Conservation (phyloP, 306 rosid species). For the Dalbergia cultrata region DNA sequence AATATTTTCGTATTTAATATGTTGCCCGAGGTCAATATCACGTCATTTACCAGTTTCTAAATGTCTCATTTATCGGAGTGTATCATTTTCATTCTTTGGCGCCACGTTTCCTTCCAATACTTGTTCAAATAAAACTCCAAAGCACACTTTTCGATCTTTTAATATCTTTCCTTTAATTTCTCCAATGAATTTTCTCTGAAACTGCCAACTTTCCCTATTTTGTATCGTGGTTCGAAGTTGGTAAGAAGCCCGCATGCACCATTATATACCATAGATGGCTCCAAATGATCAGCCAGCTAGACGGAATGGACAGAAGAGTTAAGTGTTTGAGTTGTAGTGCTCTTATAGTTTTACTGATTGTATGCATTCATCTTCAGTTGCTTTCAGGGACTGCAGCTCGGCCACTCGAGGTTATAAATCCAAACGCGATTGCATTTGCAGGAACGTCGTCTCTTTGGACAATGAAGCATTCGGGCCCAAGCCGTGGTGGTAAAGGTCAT, state of each 20-base stretch:
- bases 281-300: too few species aligned
- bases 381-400: slow-evolving; percentile 39
- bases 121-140: background rate
- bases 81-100: slow-evolving; percentile 20
- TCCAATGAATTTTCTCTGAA: slow-evolving; percentile 33
- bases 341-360: slow-evolving; percentile 9
- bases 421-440: slow-evolving; percentile 1
- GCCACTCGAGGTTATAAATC: slow-evolving; percentile 9
- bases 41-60: background rate
- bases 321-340: background rate
- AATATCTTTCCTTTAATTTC: background rate
- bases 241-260: background rate
- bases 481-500: slow-evolving; percentile 51
- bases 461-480: slow-evolving; percentile 57
- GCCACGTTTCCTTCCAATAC: background rate
- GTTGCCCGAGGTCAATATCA: background rate
- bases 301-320: slow-evolving; percentile 30
- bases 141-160: background rate
- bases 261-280: too few species aligned
- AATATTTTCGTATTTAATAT: too few species aligned
- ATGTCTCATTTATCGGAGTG: background rate
- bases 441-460: slow-evolving; percentile 23
- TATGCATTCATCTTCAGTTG: slow-evolving; percentile 31
- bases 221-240: too few species aligned
- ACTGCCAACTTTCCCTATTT: background rate